phyloP scores from a whole-genome alignment of 495 filamentous ascomycete species.

The Trichocladium uniseriatum region DNA sequence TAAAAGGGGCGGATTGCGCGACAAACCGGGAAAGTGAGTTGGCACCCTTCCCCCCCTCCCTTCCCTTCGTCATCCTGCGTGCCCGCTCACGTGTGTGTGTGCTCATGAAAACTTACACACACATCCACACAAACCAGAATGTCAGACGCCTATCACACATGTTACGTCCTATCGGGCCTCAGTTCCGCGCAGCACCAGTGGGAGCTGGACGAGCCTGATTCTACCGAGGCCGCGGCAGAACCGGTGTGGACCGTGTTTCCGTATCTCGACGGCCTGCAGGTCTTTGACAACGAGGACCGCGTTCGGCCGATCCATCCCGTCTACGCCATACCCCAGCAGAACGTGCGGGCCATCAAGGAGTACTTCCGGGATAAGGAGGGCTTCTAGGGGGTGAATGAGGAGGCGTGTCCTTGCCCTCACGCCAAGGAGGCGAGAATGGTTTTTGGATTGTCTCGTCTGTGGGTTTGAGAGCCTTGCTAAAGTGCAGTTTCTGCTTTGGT shows the following conservation, averaged over 20 bases:
- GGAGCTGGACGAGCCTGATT: slow-evolving; percentile 35
- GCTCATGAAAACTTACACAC: neutral
- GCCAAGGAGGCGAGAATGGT: too few relatives aligned
- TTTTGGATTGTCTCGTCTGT: too few relatives aligned
- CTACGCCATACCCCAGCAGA: slow-evolving; percentile 69
- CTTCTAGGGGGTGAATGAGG: slow-evolving; percentile 35
- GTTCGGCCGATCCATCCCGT: slow-evolving; percentile 65
- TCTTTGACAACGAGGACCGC: slow-evolving; percentile 43
- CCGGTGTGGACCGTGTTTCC: slow-evolving; percentile 50
- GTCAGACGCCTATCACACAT: slow-evolving; percentile 84
- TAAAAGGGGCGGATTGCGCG: slow-evolving; percentile 69
- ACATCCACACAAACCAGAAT: slow-evolving; percentile 34
- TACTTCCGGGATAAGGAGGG: slow-evolving; percentile 53
- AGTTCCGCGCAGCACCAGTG: slow-evolving; percentile 72
- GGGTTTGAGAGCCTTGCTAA: too few relatives aligned
- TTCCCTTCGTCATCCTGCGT: neutral
- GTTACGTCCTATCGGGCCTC: slow-evolving; percentile 80
- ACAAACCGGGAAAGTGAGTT: slow-evolving; percentile 86
- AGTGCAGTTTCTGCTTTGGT: too few relatives aligned
- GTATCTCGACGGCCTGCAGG: slow-evolving; percentile 37
- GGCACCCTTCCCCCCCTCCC: slow-evolving; percentile 1
- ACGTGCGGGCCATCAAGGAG: slow-evolving; percentile 50
- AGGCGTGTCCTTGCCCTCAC: too few relatives aligned
- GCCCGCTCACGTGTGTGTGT: neutral
- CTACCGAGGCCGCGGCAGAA: slow-evolving; percentile 4